Percentiles rank a stretch among this genome's conserved stretches.
Conservation (phyloP, 805 yeast genomes). For the Hanseniaspora guilliermondii region DNA sequence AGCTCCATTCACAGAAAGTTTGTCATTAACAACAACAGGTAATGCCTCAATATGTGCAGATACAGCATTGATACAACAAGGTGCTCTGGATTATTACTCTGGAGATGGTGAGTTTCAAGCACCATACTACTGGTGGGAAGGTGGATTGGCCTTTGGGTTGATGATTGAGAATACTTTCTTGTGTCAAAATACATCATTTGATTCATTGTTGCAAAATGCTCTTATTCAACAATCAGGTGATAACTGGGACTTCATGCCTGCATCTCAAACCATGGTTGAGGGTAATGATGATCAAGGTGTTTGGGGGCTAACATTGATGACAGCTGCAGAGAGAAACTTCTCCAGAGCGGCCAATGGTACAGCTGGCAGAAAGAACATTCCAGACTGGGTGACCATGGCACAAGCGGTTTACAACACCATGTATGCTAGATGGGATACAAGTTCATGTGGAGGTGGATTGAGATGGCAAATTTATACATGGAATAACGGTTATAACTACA, state of each 20-base stretch:
- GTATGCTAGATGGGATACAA: constrained; percentile 75
- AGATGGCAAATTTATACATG: constrained; percentile 94
- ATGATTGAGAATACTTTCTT: constrained; percentile 61
- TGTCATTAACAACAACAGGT: constrained; percentile 31
- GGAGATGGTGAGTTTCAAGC: constrained; percentile 59
- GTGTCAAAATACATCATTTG: constrained; percentile 57
- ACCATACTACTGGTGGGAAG: constrained; percentile 84
- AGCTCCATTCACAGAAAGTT: neutral
- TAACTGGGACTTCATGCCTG: constrained; percentile 68
- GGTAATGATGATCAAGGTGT: constrained; percentile 97
- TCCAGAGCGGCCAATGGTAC: constrained; percentile 47
- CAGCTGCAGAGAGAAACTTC: constrained; percentile 82
- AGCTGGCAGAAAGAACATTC: constrained; percentile 21
- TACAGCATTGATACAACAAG: constrained; percentile 44
- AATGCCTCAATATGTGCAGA: constrained; percentile 43
- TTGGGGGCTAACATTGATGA: constrained; percentile 91
- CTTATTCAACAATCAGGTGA: constrained; percentile 56
- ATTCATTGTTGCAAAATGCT: constrained; percentile 44
- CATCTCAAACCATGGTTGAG: constrained; percentile 79
- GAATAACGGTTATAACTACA: constrained; percentile 90
- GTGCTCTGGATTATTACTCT: constrained; percentile 55
- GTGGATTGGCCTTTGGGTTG: constrained; percentile 63
- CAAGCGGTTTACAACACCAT: constrained; percentile 87
- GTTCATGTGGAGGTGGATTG: constrained; percentile 71
- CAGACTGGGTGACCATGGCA: constrained; percentile 71